Evolutionary conservation across 2,329 filamentous ascomycete genomes (phyloP), one percentile per base, ranked within the genome.

Genomic region (Hymenoscyphus fraxineus): DNA sequence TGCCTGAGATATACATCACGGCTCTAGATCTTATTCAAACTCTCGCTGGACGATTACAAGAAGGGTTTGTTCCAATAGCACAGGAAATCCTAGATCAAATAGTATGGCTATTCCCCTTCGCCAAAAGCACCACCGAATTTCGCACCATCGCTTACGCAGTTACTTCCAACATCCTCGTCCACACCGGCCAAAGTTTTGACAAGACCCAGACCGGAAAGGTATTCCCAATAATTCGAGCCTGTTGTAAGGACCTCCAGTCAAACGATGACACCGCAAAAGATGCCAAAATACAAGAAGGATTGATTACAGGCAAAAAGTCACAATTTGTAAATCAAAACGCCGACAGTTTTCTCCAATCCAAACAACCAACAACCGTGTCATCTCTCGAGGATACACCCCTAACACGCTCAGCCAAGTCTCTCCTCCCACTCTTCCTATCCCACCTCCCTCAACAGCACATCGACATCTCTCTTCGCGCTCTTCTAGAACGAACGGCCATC

Each of bases 401-500:
- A 65, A 76, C 81, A 58, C 72, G 76, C 12, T 82, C 88, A 10
- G 90, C 92, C 0, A 78, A 79, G 13, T 69, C 73, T 6, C 82
- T 97, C 16, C 81, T 97, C 13, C 80, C 85, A 4, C 71, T 80
- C 5, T 76, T 91, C 1, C 80, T 96, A 22, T 82, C 82, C 19
- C 81, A 82, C 64, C 77, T 95, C 2, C 87, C 89, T 1, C 85
- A 89, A 63, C 81, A 86, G 59, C 82, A 86, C 73, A 78, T 96
- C 44, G 84, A 89, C n/a, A 85, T 88, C 9, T 85, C 89, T 1
- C 74, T 92, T 22, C 88, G 94, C 61, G 85, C 88, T 12, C 85
- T 92, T 59, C 82, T 97, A 67, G 92, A 97, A 73, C 89, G 91
- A 68, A 91, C 91, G 2, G 90, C 92, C 22, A 89, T 97, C 63